Base-by-base conservation (phyloP, 331 rosid species). In the Rosa hybrid region DNA sequence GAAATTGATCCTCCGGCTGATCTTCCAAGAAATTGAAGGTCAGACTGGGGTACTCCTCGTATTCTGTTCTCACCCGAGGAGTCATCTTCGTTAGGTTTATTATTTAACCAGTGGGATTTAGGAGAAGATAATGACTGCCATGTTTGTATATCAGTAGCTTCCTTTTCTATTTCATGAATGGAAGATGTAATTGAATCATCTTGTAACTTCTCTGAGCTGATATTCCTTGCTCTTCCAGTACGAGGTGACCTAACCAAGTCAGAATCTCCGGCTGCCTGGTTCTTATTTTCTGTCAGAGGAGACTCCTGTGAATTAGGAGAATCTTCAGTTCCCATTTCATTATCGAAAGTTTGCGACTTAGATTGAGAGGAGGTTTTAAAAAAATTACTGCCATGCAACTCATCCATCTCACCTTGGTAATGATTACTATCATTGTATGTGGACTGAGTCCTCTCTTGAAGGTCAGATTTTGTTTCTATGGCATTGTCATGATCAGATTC, bases 391-490 rank as follows among this genome's bases (percentile, higher is more conserved):
- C 21, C 68, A n/a, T 21, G 78, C 78, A 75, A 75, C 78, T 75
- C 69, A 56, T 75, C 69, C 68, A 56, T 75, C 69, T 75, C 78
- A 75, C 78, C 78, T 75, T 75, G 69, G 78, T n/a, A 56, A 12
- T 75, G 39, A 12, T n/a, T 56, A 54, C 25, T 13, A 12, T 56
- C 23, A 30, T 39, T 21, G 53, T 8, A 12, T 21, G 39, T 50
- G 60, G 78, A 75, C 16, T 41, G 14, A 75, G 39, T 56, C 68
- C 42, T 39, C 23, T 41, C 42, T 56, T 5, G 68, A 41, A 54
- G 21, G 13, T 9, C 16, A 75, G 10, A 14, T 56, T 74, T 54
- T 38, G 41, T 41, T 56, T 74, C 69, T 12, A 75, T 44, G 1
- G 41, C 53, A 57, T 27, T n/a, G 53, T 56, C 42, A 7, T 56